phyloP scores from a whole-genome alignment of 768 basidiomycete genomes.

The Termitomyces sp. region DNA sequence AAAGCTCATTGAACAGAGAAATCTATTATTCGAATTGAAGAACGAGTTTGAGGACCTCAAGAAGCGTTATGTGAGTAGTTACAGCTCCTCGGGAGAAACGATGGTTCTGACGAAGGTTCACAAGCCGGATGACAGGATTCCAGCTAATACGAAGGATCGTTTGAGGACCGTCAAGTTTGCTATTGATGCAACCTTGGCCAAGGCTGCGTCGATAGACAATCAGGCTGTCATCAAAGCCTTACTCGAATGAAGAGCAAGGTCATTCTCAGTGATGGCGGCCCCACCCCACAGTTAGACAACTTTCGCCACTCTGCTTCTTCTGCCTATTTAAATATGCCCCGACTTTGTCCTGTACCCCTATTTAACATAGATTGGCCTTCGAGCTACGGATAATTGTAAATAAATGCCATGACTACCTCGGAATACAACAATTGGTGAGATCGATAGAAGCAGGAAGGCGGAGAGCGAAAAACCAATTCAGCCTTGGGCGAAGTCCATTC shows the following conservation, averaged over 20 bases:
- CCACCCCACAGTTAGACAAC: not conserved
- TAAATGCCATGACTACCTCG: not conserved
- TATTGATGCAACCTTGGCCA: conserved; percentile 1
- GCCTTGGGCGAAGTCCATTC: not conserved
- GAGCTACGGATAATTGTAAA: not conserved
- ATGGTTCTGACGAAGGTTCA: not conserved
- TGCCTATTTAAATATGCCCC: not conserved
- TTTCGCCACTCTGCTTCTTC: not conserved
- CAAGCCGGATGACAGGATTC: not conserved
- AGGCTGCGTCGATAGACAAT: conserved; percentile 3
- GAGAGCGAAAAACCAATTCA: not conserved
- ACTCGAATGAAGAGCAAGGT: not conserved
- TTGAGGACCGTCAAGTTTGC: conserved; percentile 1
- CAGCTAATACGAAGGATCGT: not conserved
- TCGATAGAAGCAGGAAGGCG: not conserved
- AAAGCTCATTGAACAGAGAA: conserved; percentile 5
- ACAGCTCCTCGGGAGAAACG: not conserved
- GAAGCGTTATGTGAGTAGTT: conserved; percentile 2
- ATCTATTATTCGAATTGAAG: not conserved
- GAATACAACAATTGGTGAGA: not conserved
- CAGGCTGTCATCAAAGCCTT: not conserved
- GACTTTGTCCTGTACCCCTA: too few species aligned
- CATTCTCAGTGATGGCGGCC: not conserved
- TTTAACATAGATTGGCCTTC: not conserved
- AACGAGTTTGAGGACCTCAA: conserved; percentile 2